A percentile compares a stretch with the other conserved stretches of the same genome.
These are phyloP conservation scores for Rheum nobile DNA, from an alignment of 148 eudicot genomes.

Conservation along the genomic window DNA sequence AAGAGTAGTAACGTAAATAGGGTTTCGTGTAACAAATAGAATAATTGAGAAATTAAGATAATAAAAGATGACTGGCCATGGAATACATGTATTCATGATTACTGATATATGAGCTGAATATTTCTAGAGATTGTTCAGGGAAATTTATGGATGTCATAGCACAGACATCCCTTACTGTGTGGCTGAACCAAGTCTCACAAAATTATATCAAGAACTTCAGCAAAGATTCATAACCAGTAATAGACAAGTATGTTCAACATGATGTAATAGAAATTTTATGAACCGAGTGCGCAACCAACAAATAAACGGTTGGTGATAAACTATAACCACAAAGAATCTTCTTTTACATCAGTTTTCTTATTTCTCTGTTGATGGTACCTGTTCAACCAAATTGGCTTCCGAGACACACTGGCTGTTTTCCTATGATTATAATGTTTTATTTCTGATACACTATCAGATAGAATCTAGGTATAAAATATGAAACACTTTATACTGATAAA, in stretches of 20 bases:
- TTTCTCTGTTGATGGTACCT: background rate
- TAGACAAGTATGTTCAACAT: background rate
- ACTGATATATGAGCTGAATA: background rate
- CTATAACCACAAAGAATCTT: background rate
- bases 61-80: background rate
- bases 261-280: background rate
- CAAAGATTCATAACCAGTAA: too few relatives aligned
- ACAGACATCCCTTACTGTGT: background rate
- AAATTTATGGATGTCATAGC: background rate
- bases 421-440: background rate
- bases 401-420: background rate
- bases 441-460: background rate
- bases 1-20: background rate
- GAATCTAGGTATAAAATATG: background rate
- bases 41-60: background rate
- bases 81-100: background rate
- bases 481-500: background rate
- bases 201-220: too few relatives aligned
- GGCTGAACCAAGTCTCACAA: too few relatives aligned
- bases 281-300: background rate
- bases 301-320: background rate
- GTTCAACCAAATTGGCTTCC: background rate
- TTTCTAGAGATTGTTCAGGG: background rate
- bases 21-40: background rate
- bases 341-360: background rate